These are phyloP conservation scores for Geosmithia putterillii DNA, from an alignment of 2,329 filamentous ascomycete species.

Conservation along the genomic window DNA sequence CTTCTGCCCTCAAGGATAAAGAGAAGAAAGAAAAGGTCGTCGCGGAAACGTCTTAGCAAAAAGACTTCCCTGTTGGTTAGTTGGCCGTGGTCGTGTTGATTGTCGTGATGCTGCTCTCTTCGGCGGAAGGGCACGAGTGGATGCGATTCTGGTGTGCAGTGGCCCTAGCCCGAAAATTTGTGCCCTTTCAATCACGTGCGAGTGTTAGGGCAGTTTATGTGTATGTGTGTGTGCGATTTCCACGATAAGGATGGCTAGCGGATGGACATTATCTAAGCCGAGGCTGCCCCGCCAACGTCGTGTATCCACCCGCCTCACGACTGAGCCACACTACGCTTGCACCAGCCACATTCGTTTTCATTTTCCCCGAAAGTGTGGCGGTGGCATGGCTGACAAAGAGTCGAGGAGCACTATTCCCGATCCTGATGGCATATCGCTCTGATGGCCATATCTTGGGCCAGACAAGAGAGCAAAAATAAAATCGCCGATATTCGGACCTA, in stretches of 20 bases:
- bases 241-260: background rate
- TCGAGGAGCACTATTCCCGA: background rate
- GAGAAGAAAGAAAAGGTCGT: conserved; percentile 25
- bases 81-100: conserved; percentile 28
- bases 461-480: background rate
- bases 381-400: background rate
- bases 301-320: background rate
- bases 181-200: conserved; percentile 24
- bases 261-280: background rate
- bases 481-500: background rate
- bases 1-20: conserved; percentile 30
- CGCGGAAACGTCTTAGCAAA: conserved; percentile 29
- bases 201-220: conserved; percentile 15
- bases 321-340: background rate
- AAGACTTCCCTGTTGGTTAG: conserved; percentile 27
- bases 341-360: background rate
- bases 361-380: background rate
- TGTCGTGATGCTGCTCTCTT: conserved; percentile 25
- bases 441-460: background rate
- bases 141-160: conserved; percentile 22
- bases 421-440: too few relatives aligned
- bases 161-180: conserved; percentile 18
- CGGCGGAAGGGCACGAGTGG: conserved; percentile 16
- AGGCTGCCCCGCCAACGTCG: background rate
- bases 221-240: background rate